Base-by-base conservation (phyloP, 257 asterid species). In the Scutellaria minor region DNA sequence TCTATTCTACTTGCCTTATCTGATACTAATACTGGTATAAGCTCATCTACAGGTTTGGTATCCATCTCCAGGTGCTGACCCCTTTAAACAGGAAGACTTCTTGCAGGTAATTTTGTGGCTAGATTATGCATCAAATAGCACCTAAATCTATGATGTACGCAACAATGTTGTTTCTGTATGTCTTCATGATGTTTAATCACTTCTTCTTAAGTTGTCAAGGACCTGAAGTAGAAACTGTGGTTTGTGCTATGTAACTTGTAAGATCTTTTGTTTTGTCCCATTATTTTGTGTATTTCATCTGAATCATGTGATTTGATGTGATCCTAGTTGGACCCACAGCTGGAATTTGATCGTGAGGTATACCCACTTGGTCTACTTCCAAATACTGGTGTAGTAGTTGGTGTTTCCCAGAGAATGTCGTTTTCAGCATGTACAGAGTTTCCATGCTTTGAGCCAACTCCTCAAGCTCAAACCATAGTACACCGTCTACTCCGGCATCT, bases 291-390 rank as follows among this genome's bases (percentile, higher is more conserved):
- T 40, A 46, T 70, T 4, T 41, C 66, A 46, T 74, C 80, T 72
- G 66, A 76, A 48, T 53, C 52, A 64, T 79, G 44, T 75, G 63
- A 57, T 79, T 79, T 79, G 78, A 40, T 77, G 75, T 79, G 82
- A 71, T 78, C 53, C 74, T 84, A 94, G 99, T 82, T 95, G 96
- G 99, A 95, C 71, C 99, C 99, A 6, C 98, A 95, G 79, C 87
- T 95, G 84, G 99, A 95, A 80, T 95, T 95, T 81, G 99, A 95
- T 80, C 96, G 99, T 64, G 99, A 95, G 87, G 96, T 95, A 22
- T 95, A 95, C 75, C 98, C 99, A n/a, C 92, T 95, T 76, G 99
- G 99, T 79, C 82, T 95, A 64, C 97, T 95, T 82, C 98, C 99
- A 50, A 90, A 85, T 75, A 95, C 96, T 39, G 99, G 99, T 68